A percentile compares a stretch with the other conserved stretches of the same genome.
These are phyloP conservation scores for Neophaeococcomyces aloes DNA, from an alignment of 2,329 filamentous ascomycete species.

Conservation along the genomic window DNA sequence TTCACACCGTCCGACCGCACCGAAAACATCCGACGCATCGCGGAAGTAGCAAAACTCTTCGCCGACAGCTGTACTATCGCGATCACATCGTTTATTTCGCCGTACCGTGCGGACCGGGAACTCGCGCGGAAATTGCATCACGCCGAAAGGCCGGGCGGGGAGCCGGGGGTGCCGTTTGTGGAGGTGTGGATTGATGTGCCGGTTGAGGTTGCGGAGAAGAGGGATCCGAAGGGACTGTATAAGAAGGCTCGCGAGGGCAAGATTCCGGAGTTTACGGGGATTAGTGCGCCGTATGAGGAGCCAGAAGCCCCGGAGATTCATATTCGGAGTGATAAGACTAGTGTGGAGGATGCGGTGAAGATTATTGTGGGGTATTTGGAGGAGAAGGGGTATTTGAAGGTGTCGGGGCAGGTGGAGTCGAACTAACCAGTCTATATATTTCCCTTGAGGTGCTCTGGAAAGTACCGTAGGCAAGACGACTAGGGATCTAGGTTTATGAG, in stretches of 20 bases:
- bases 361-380: constrained; percentile 73
- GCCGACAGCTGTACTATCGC: constrained; percentile 80
- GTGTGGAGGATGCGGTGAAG: constrained; percentile 77
- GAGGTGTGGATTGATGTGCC: constrained; percentile 91
- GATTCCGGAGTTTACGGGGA: constrained; percentile 95
- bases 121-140: constrained; percentile 72
- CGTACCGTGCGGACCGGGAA: constrained; percentile 77
- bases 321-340: constrained; percentile 69
- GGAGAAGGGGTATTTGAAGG: constrained; percentile 51
- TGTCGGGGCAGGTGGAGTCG: no score
- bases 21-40: constrained; percentile 95
- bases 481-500: no score
- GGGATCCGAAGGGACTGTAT: constrained; percentile 95
- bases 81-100: constrained; percentile 93
- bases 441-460: constrained; percentile 7
- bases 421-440: no score
- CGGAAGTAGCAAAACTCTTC: constrained; percentile 94
- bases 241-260: constrained; percentile 90
- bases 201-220: constrained; percentile 81
- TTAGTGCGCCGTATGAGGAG: constrained; percentile 89
- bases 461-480: background rate
- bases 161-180: constrained; percentile 66
- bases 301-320: constrained; percentile 77
- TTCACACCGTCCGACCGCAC: constrained; percentile 89
- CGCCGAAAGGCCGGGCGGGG: constrained; percentile 47